These are phyloP conservation scores for Arthroderma sp. DNA, from an alignment of 2,329 filamentous ascomycete species.

Conservation along the genomic window DNA sequence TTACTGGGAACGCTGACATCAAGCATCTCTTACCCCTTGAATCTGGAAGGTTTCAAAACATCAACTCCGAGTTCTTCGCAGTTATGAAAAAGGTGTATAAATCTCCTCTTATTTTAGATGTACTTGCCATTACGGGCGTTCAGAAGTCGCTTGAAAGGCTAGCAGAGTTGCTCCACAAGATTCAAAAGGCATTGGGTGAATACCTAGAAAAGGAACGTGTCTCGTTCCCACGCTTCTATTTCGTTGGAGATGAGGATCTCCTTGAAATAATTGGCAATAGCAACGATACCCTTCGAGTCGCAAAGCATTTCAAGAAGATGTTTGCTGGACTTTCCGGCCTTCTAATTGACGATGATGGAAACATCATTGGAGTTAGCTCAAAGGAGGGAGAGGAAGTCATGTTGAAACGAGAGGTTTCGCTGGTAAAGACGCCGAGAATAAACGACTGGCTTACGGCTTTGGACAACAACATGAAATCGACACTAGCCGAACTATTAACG, in stretches of 20 bases:
- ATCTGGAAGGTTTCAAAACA: constrained; percentile 94
- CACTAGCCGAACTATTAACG: constrained; percentile 76
- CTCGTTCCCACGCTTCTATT: constrained; percentile 97
- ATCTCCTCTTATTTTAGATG: constrained; percentile 87
- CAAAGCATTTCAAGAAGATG: constrained; percentile 99
- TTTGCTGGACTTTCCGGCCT: constrained; percentile 91
- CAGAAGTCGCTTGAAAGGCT: constrained; percentile 92
- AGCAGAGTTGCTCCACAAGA: constrained; percentile 96
- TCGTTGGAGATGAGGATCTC: constrained; percentile 95
- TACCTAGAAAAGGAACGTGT: constrained; percentile 97
- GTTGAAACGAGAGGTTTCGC: constrained; percentile 80
- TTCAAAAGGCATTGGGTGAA: constrained; percentile 95
- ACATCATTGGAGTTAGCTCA: constrained; percentile 85
- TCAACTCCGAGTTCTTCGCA: constrained; percentile 97
- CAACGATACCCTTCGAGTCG: constrained; percentile 89
- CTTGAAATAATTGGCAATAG: constrained; percentile 99
- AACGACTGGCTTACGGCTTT: constrained; percentile 97
- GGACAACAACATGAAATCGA: constrained; percentile 86
- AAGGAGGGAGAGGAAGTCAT: constrained; percentile 86
- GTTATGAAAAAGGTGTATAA: constrained; percentile 99
- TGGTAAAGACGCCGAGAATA: constrained; percentile 88
- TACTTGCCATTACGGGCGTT: constrained; percentile 87
- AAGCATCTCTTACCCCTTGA: constrained; percentile 95
- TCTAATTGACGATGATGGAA: constrained; percentile 76
- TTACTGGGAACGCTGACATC: constrained; percentile 97